These are phyloP conservation scores for Silene conica DNA, from an alignment of 148 eudicot species.

Conservation along the genomic window DNA sequence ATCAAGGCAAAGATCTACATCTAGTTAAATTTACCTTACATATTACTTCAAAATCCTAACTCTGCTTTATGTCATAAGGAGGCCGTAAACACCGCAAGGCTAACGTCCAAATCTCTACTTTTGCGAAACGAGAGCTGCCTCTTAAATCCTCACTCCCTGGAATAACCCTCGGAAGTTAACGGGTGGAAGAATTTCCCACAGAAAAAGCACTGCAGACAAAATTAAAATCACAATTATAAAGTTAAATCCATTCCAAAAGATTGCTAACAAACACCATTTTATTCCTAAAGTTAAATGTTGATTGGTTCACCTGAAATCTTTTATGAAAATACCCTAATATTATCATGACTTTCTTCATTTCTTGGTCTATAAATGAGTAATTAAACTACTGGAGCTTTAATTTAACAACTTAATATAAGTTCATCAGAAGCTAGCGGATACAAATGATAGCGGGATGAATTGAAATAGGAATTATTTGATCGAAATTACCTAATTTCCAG, in stretches of 20 bases:
- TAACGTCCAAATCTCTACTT: constrained; percentile 12
- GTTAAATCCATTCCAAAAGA: not conserved
- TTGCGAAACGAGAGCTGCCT: constrained; percentile 7
- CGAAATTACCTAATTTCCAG: no score
- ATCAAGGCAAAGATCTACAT: constrained; percentile 10
- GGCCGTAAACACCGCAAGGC: constrained; percentile 6
- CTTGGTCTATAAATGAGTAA: no score
- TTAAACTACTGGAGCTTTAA: no score
- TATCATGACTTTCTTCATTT: no score
- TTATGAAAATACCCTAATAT: no score
- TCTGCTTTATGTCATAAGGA: constrained; percentile 10
- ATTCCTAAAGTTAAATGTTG: no score
- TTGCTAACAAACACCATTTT: not conserved
- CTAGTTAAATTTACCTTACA: not conserved
- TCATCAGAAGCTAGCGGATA: no score
- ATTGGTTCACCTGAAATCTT: no score
- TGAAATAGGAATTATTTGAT: no score
- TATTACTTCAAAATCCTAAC: not conserved
- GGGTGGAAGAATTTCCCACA: constrained; percentile 30
- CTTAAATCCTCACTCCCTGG: constrained; percentile 29
- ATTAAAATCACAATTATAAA: not conserved
- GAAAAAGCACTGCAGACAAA: constrained; percentile 24
- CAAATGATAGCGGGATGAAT: no score
- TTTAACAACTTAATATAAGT: no score
- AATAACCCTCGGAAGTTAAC: constrained; percentile 30